Evolutionary conservation across 176 grass and related monocot species (phyloP).

Genomic region (Puya raimondii): DNA sequence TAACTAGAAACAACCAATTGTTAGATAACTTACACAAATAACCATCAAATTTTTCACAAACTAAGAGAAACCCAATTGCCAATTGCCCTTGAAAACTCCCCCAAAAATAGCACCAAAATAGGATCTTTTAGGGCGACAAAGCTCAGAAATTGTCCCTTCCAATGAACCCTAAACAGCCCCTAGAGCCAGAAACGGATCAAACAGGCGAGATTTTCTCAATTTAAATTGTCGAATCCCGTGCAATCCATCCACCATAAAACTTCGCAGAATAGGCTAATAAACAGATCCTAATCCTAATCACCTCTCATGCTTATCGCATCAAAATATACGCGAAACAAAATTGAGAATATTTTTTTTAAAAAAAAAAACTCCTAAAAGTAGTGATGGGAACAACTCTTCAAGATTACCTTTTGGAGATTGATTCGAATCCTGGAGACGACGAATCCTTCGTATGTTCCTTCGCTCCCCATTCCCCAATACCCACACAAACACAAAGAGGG

Average conservation of each 20-base stretch:
- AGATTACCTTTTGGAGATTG: conserved; percentile 4
- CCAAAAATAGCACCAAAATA: background rate
- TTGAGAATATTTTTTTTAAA: background rate
- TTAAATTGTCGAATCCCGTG: background rate
- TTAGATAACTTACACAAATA: background rate
- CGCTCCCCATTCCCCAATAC: conserved; percentile 1
- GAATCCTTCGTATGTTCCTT: conserved; percentile 13
- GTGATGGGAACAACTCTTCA: background rate
- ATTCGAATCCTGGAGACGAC: conserved; percentile 1
- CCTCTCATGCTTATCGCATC: background rate
- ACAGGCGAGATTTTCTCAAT: background rate
- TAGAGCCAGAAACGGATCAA: background rate
- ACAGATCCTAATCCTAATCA: background rate
- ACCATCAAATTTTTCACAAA: background rate
- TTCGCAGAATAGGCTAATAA: background rate
- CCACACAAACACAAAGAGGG: background rate
- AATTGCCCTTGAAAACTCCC: background rate
- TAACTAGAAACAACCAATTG: background rate
- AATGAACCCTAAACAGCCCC: background rate
- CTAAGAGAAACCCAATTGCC: background rate
- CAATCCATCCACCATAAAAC: background rate
- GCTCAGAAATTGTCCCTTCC: background rate
- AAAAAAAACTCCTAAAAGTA: background rate
- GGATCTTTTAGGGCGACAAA: background rate
- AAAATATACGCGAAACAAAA: background rate